These are phyloP conservation scores for Venturia nashicola DNA, from an alignment of 2,329 filamentous ascomycete species.

Conservation along the genomic window DNA sequence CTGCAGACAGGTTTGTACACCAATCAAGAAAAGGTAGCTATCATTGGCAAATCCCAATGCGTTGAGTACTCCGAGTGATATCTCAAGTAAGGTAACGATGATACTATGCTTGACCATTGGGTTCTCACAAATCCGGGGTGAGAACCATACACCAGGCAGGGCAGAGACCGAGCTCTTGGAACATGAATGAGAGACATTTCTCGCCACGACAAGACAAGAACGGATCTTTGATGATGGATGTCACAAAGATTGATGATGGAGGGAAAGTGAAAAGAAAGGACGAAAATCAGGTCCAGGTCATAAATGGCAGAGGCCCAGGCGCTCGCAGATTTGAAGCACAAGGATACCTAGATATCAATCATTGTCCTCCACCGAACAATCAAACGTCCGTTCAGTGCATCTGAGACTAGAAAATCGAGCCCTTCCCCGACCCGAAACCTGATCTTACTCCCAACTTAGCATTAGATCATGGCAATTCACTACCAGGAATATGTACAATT, in stretches of 20 bases:
- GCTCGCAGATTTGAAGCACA: too few relatives aligned
- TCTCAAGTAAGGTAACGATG: too few relatives aligned
- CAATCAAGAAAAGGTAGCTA: not conserved
- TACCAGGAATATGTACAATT: not conserved
- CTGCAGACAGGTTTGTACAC: not conserved
- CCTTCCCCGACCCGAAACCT: not conserved
- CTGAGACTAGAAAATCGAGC: not conserved
- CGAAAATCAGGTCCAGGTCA: not conserved
- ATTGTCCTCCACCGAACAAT: not conserved
- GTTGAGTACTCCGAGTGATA: too few relatives aligned
- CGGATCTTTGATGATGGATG: not conserved
- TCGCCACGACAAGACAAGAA: not conserved
- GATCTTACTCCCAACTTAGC: not conserved
- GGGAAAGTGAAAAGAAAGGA: not conserved
- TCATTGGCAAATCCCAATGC: not conserved
- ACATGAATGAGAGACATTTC: not conserved
- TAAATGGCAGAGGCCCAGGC: too few relatives aligned
- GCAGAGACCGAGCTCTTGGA: too few relatives aligned
- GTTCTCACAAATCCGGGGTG: too few relatives aligned
- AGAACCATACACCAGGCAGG: too few relatives aligned
- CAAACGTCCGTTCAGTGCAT: too few relatives aligned
- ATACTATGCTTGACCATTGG: too few relatives aligned
- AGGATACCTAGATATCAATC: not conserved
- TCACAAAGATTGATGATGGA: not conserved
- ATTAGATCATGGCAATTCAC: not conserved